Percentiles rank a stretch among this genome's conserved stretches.
Evolutionary conservation across 306 rosid species (phyloP).

Genomic region (Cotoneaster glaucophyllus): DNA sequence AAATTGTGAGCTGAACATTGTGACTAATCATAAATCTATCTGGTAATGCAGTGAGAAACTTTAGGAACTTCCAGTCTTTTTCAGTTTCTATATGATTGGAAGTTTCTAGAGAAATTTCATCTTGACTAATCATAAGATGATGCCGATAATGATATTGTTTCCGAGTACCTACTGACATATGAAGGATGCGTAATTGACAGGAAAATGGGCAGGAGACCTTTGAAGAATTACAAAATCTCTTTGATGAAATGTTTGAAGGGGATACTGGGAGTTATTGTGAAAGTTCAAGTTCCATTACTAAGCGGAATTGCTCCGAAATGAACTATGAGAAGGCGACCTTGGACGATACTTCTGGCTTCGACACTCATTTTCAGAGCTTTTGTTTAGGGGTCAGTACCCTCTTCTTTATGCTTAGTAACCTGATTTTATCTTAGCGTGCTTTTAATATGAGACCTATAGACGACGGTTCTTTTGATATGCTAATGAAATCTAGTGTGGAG

Average conservation of each 20-base stretch:
- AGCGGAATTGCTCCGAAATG: slow-evolving; percentile 54
- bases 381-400: slow-evolving; percentile 72
- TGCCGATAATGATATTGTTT: neutral
- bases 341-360: slow-evolving; percentile 30
- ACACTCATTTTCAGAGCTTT: slow-evolving; percentile 36
- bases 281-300: slow-evolving; percentile 44
- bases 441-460: neutral
- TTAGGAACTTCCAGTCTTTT: neutral
- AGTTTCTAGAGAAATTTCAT: neutral
- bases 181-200: slow-evolving; percentile 24
- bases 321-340: slow-evolving; percentile 26
- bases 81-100: neutral
- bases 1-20: neutral
- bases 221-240: slow-evolving; percentile 75
- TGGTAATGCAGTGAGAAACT: neutral
- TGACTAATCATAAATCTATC: neutral
- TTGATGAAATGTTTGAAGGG: slow-evolving; percentile 69
- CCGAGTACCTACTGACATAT: neutral
- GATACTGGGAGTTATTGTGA: slow-evolving; percentile 34
- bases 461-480: neutral
- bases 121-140: neutral
- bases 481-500: neutral
- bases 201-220: slow-evolving; percentile 72
- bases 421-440: neutral
- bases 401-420: neutral